Evolutionary conservation across 1,284 basidiomycete species (phyloP).

Genomic region (Golubevia pallescens): DNA sequence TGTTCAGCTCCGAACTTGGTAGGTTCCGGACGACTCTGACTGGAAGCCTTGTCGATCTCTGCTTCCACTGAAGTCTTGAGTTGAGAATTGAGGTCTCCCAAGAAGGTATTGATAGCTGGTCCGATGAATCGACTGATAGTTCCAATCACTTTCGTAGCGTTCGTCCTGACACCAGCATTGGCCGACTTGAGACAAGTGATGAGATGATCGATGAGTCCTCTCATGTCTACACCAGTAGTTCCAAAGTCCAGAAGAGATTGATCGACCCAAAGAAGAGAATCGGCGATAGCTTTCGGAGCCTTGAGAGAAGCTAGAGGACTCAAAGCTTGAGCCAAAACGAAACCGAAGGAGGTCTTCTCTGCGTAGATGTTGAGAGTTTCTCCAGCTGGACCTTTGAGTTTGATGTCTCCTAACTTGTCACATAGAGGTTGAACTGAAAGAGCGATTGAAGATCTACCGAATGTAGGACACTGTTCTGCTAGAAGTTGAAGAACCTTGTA

Average conservation of each 20-base stretch:
- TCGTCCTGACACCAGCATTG: constrained; percentile 90
- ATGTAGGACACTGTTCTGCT: constrained; percentile 79
- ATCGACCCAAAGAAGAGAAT: constrained; percentile 88
- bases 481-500: constrained; percentile 68
- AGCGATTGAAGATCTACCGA: constrained; percentile 84
- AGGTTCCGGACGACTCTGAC: constrained; percentile 79
- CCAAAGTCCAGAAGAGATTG: constrained; percentile 90
- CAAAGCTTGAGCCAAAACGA: constrained; percentile 81
- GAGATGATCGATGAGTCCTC: constrained; percentile 86
- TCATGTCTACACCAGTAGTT: constrained; percentile 81
- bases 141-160: constrained; percentile 91
- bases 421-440: constrained; percentile 82
- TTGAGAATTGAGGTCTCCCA: constrained; percentile 94
- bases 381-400: constrained; percentile 95
- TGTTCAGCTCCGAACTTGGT: constrained; percentile 58
- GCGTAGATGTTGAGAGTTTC: constrained; percentile 82
- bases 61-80: constrained; percentile 85
- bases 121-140: constrained; percentile 92
- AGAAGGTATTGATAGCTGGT: constrained; percentile 83
- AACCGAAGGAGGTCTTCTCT: constrained; percentile 91
- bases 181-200: constrained; percentile 88
- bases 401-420: constrained; percentile 95
- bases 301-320: constrained; percentile 68
- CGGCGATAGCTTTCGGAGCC: constrained; percentile 94
- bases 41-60: constrained; percentile 94